These are phyloP conservation scores for Asclepias syriaca DNA, from an alignment of 257 asterid species.

Conservation along the genomic window DNA sequence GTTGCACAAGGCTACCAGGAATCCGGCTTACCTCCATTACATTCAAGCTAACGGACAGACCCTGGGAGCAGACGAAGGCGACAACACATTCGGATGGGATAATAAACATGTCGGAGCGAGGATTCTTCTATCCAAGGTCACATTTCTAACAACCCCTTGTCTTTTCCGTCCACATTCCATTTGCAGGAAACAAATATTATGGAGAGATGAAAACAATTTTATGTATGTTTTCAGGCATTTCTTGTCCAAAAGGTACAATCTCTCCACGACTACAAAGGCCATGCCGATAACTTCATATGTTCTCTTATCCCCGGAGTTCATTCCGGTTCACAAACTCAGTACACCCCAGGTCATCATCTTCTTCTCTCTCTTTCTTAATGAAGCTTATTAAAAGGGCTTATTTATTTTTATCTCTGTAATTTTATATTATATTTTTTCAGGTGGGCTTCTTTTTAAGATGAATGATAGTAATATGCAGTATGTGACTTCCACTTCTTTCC, in stretches of 20 bases:
- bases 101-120: conserved; percentile 97
- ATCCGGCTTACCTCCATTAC: conserved; percentile 63
- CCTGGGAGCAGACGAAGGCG: conserved; percentile 88
- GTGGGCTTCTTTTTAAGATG: conserved; percentile 94
- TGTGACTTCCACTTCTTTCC: conserved; percentile 84
- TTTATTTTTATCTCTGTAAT: neutral
- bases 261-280: conserved; percentile 90
- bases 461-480: conserved; percentile 87
- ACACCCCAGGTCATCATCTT: conserved; percentile 65
- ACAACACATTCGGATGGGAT: conserved; percentile 95
- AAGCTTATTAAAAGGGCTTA: too few species aligned
- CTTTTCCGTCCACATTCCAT: neutral
- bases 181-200: too few species aligned
- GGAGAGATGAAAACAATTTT: neutral
- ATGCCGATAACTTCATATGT: conserved; percentile 90
- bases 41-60: conserved; percentile 84
- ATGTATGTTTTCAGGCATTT: conserved; percentile 53
- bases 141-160: neutral
- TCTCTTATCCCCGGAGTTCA: conserved; percentile 83
- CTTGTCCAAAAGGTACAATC: conserved; percentile 79
- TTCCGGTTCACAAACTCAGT: conserved; percentile 60
- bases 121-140: conserved; percentile 88
- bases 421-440: conserved; percentile 24
- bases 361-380: neutral
- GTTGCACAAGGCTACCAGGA: conserved; percentile 83